These are phyloP conservation scores for Flaveria ramosissima DNA, from an alignment of 129 eudicot genomes.

Conservation along the genomic window DNA sequence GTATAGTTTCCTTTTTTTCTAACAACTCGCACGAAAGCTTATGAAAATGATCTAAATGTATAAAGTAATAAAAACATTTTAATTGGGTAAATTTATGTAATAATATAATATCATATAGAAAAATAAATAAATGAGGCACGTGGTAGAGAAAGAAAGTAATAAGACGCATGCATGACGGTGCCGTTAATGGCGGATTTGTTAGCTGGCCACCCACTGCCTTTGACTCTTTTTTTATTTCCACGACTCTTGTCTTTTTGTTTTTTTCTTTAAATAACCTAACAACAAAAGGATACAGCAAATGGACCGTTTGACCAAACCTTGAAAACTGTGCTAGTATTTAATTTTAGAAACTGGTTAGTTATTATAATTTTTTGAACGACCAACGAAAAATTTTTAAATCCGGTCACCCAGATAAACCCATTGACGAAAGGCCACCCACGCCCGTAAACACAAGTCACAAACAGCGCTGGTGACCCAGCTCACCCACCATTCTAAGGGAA, in stretches of 20 bases:
- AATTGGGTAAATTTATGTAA: neutral
- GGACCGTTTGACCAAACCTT: neutral
- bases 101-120: neutral
- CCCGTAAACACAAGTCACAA: too few species aligned
- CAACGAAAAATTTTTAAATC: too few species aligned
- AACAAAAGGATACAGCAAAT: neutral
- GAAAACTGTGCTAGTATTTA: neutral
- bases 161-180: slow-evolving; percentile 8
- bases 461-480: too few species aligned
- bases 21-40: neutral
- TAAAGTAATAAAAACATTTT: neutral
- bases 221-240: slow-evolving; percentile 10
- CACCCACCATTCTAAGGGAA: too few species aligned
- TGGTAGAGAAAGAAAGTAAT: slow-evolving; percentile 1
- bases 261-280: neutral
- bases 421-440: too few species aligned
- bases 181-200: slow-evolving; percentile 7
- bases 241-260: slow-evolving; percentile 12
- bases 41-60: neutral
- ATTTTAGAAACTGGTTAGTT: too few species aligned
- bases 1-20: neutral
- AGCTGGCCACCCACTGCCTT: slow-evolving; percentile 22
- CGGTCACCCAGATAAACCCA: too few species aligned
- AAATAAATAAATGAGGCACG: neutral
- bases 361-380: too few species aligned